Evolutionary conservation across 176 grass and related monocot genomes (phyloP).

Genomic region (Juncus effusus): DNA sequence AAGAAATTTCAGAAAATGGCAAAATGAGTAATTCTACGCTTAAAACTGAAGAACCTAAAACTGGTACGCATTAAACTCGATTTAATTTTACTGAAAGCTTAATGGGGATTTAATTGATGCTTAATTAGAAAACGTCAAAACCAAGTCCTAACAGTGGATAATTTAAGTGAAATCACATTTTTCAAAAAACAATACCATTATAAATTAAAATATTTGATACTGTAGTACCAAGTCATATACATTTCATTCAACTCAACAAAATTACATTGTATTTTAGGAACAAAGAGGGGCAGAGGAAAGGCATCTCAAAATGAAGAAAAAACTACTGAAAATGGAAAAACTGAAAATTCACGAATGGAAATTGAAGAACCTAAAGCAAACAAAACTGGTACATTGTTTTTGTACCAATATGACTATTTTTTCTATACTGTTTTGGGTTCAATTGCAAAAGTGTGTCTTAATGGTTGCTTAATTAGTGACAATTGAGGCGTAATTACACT

Average conservation of each 20-base stretch:
- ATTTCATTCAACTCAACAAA: background rate
- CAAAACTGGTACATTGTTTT: constrained; percentile 13
- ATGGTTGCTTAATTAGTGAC: background rate
- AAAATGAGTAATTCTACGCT: background rate
- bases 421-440: background rate
- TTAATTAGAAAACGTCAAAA: too few relatives aligned
- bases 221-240: background rate
- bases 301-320: constrained; percentile 21
- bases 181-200: too few relatives aligned
- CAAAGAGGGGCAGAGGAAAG: constrained; percentile 19
- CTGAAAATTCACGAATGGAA: constrained; percentile 6
- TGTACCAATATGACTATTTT: background rate
- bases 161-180: too few relatives aligned
- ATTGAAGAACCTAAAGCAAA: constrained; percentile 6
- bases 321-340: background rate
- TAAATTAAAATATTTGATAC: too few relatives aligned
- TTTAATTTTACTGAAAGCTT: too few relatives aligned
- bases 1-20: constrained; percentile 18
- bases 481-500: background rate
- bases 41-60: background rate
- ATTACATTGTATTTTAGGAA: constrained; percentile 20
- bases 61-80: background rate
- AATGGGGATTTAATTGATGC: too few relatives aligned
- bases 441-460: background rate
- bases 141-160: too few relatives aligned